Conservation (phyloP, 1,139 yeast genomes). For the Arxiozyma bovina region DNA sequence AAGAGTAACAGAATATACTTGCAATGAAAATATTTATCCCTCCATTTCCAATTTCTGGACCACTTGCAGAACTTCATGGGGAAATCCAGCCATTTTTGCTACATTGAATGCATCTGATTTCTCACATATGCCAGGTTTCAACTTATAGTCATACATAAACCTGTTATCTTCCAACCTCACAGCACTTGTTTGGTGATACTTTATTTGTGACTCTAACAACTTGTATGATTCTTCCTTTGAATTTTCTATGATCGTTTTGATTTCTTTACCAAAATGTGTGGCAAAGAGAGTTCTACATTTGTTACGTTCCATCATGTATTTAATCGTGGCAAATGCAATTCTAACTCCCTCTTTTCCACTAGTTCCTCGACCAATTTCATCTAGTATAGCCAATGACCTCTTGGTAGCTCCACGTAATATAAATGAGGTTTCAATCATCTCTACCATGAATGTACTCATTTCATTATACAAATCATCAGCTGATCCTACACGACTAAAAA, state of each 20-base stretch:
- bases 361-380: slow-evolving; percentile 96
- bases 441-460: slow-evolving; percentile 93
- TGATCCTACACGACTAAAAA: slow-evolving; percentile 85
- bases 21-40: not conserved
- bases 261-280: slow-evolving; percentile 80
- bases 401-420: slow-evolving; percentile 70
- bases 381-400: slow-evolving; percentile 75
- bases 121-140: slow-evolving; percentile 63
- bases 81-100: slow-evolving; percentile 80
- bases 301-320: slow-evolving; percentile 47
- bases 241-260: slow-evolving; percentile 37
- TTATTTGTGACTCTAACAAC: slow-evolving; percentile 23
- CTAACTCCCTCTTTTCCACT: slow-evolving; percentile 85
- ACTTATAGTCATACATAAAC: slow-evolving; percentile 50
- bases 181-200: slow-evolving; percentile 44
- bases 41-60: slow-evolving; percentile 31
- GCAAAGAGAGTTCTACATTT: slow-evolving; percentile 79
- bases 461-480: slow-evolving; percentile 84
- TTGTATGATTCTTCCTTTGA: not conserved
- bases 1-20: not conserved
- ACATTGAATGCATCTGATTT: slow-evolving; percentile 80
- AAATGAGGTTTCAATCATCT: slow-evolving; percentile 88
- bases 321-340: slow-evolving; percentile 74
- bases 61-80: slow-evolving; percentile 45
- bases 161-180: slow-evolving; percentile 32